Conservation (phyloP, 495 filamentous ascomycete species). For the Collariella sp. region DNA sequence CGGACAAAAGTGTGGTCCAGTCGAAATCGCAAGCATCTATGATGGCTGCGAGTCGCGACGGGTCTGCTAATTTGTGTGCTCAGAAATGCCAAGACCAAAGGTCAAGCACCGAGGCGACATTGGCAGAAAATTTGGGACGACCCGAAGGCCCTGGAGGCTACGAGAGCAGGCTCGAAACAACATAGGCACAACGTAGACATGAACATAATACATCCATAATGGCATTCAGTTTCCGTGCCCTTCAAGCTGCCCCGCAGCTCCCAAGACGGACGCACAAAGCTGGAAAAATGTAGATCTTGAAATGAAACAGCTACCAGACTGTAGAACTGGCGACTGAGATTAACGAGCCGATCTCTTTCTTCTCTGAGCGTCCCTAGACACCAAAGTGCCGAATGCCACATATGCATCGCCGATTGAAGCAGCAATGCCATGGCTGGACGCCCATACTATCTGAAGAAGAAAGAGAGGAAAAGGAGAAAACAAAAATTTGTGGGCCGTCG, state of each 20-base stretch:
- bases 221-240: not conserved
- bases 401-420: constrained; percentile 28
- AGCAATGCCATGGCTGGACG: constrained; percentile 33
- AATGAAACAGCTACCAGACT: constrained; percentile 49
- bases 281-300: constrained; percentile 46
- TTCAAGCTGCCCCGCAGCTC: not conserved
- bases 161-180: too few species aligned
- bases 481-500: constrained; percentile 15
- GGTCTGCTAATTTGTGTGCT: not conserved
- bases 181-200: too few species aligned
- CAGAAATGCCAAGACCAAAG: too few species aligned
- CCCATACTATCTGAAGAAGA: constrained; percentile 45
- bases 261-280: not conserved
- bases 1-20: not conserved
- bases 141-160: too few species aligned
- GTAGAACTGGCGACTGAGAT: constrained; percentile 45
- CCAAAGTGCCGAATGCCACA: constrained; percentile 33
- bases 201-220: not conserved
- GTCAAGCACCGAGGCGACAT: too few species aligned
- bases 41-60: too few species aligned
- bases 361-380: constrained; percentile 37
- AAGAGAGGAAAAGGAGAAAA: constrained; percentile 24
- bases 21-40: too few species aligned
- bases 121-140: too few species aligned
- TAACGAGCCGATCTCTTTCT: constrained; percentile 50